Evolutionary conservation across 2,329 filamentous ascomycete genomes (phyloP).

Genomic region (Nemania sp.): DNA sequence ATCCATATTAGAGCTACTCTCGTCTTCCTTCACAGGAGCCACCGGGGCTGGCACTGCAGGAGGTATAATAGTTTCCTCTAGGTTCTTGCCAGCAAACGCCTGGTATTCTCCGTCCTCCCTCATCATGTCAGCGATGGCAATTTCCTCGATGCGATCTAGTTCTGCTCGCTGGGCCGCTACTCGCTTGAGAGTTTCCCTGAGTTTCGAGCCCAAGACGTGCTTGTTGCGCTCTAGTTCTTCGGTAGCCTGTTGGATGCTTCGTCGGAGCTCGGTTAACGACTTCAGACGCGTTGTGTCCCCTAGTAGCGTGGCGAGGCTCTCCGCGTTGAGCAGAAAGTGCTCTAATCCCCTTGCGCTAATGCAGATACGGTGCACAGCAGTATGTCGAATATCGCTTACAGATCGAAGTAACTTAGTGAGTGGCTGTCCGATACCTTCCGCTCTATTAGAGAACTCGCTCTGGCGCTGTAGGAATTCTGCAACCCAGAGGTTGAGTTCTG

Average conservation of each 20-base stretch:
- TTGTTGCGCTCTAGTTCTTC: slow-evolving; percentile 32
- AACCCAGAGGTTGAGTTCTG: slow-evolving; percentile 27
- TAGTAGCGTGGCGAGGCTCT: slow-evolving; percentile 15
- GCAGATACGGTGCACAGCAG: slow-evolving; percentile 22
- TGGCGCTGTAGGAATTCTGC: slow-evolving; percentile 2
- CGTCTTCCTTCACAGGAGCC: slow-evolving; percentile 6
- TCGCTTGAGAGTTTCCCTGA: slow-evolving; percentile 14
- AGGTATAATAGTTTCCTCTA: slow-evolving; percentile 1
- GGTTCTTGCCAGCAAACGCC: slow-evolving; percentile 18
- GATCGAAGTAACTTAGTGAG: neutral
- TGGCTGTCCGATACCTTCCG: neutral
- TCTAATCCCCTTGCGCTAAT: slow-evolving; percentile 27
- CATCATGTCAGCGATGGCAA: slow-evolving; percentile 19
- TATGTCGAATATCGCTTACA: slow-evolving; percentile 15
- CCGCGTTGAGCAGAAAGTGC: slow-evolving; percentile 18
- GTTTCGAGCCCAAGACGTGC: slow-evolving; percentile 21
- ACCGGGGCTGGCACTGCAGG: neutral
- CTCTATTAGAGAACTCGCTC: slow-evolving; percentile 4
- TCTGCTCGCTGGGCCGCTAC: slow-evolving; percentile 21
- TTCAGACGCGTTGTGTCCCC: slow-evolving; percentile 13
- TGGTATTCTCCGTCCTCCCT: slow-evolving; percentile 26
- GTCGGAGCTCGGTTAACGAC: slow-evolving; percentile 1
- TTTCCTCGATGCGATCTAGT: slow-evolving; percentile 19
- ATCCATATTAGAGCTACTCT: slow-evolving; percentile 18
- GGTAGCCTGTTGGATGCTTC: slow-evolving; percentile 22